Conservation (phyloP, 129 eudicot species). For the Arctium lappa region DNA sequence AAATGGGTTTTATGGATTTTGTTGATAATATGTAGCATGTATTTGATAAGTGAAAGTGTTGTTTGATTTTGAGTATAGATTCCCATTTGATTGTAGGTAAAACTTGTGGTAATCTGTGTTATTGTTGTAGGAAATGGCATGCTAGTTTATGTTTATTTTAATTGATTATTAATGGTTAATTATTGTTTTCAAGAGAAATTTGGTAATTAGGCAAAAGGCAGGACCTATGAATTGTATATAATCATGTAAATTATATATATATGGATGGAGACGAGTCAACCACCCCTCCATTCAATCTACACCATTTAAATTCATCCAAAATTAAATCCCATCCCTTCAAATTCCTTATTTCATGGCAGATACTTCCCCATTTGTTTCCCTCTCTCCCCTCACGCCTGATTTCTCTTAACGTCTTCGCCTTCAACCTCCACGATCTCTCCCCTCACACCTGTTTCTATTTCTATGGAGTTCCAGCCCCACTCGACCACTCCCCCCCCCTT, state of each 20-base stretch:
- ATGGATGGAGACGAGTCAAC: no score
- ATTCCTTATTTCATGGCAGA: no score
- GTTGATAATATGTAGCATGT: not conserved
- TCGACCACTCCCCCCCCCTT: no score
- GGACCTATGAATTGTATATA: not conserved
- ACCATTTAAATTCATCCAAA: no score
- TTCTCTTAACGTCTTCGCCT: no score
- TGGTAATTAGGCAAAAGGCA: not conserved
- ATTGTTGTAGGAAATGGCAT: not conserved
- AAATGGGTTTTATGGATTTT: not conserved
- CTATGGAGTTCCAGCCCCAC: no score
- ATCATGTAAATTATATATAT: not conserved
- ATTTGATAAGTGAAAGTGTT: not conserved
- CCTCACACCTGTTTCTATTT: no score
- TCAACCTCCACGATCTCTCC: no score
- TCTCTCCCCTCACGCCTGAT: no score
- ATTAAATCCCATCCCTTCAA: no score
- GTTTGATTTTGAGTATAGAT: slow-evolving; percentile 8
- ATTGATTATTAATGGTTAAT: not conserved
- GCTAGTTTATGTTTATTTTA: not conserved
- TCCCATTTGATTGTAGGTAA: slow-evolving; percentile 6
- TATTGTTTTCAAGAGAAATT: not conserved
- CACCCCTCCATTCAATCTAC: no score
- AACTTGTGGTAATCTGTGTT: not conserved
- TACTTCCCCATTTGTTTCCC: no score